Conservation (phyloP, 352 stramenopile species). For the Phytophthora citricola region DNA sequence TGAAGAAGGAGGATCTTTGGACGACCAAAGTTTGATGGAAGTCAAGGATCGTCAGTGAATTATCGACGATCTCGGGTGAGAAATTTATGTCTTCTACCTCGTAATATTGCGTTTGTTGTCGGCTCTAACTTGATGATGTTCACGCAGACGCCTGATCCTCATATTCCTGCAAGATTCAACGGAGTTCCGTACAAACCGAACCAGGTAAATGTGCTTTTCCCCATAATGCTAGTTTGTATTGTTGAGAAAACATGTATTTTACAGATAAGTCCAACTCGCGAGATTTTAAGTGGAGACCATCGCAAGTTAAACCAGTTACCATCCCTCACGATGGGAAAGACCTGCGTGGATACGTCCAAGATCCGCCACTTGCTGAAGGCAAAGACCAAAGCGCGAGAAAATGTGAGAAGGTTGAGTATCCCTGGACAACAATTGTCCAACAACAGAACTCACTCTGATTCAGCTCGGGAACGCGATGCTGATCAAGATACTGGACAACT, state of each 20-base stretch:
- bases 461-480: conserved; percentile 23
- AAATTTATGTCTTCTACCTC: neutral
- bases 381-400: conserved; percentile 24
- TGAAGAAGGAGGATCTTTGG: neutral
- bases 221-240: no score
- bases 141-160: conserved; percentile 52
- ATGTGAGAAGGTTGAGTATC: conserved; percentile 4
- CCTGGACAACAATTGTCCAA: conserved; percentile 2
- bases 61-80: conserved; percentile 29
- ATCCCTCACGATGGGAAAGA: conserved; percentile 37
- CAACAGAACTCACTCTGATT: conserved; percentile 17
- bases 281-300: conserved; percentile 59
- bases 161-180: conserved; percentile 70
- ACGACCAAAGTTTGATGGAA: conserved; percentile 4
- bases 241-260: neutral
- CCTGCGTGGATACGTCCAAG: conserved; percentile 10
- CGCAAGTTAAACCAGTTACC: conserved; percentile 59
- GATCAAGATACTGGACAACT: conserved; percentile 2
- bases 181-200: conserved; percentile 64
- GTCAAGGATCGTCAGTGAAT: conserved; percentile 22
- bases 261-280: conserved; percentile 54
- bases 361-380: conserved; percentile 23
- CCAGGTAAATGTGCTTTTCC: conserved; percentile 33
- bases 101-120: neutral
- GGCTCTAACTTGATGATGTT: no score